A percentile compares a stretch with the other conserved stretches of the same genome.
Conservation (phyloP, 108 stramenopile genomes). For the Aurantiochytrium sp. region DNA sequence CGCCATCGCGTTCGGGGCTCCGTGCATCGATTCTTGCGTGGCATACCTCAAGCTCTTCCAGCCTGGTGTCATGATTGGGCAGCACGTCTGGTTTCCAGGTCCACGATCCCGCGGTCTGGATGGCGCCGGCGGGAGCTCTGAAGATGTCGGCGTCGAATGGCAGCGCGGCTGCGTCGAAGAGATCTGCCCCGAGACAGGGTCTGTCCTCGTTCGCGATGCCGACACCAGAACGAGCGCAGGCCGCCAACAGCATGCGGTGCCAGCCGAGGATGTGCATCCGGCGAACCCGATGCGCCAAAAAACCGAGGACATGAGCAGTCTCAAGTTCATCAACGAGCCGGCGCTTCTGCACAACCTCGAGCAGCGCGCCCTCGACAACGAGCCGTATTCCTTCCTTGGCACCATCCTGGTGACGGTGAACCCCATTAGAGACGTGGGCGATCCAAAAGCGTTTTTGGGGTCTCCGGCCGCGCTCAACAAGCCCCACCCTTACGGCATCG, state of each 20-base stretch:
- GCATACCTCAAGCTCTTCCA: no score
- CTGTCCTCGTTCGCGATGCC: neutral
- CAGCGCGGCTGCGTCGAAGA: neutral
- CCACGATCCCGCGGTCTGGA: no score
- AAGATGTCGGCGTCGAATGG: neutral
- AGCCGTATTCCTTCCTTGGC: conserved; percentile 42
- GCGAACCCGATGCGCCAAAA: neutral
- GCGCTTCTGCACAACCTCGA: neutral
- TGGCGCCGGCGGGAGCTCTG: no score
- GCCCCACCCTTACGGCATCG: neutral
- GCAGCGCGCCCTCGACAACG: neutral
- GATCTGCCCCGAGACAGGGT: no score
- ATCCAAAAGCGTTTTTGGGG: neutral
- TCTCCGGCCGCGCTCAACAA: neutral
- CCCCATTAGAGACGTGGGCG: conserved; percentile 37
- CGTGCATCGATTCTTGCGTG: no score
- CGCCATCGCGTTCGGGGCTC: no score
- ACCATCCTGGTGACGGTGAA: conserved; percentile 48
- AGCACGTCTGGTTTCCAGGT: neutral
- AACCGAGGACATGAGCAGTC: neutral
- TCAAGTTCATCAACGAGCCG: neutral
- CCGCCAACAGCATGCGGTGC: neutral
- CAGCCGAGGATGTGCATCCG: neutral
- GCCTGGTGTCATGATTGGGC: no score
- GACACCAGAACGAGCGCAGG: neutral